Evolutionary conservation across 805 yeast genomes (phyloP).

Genomic region (Torulaspora gathmanii): DNA sequence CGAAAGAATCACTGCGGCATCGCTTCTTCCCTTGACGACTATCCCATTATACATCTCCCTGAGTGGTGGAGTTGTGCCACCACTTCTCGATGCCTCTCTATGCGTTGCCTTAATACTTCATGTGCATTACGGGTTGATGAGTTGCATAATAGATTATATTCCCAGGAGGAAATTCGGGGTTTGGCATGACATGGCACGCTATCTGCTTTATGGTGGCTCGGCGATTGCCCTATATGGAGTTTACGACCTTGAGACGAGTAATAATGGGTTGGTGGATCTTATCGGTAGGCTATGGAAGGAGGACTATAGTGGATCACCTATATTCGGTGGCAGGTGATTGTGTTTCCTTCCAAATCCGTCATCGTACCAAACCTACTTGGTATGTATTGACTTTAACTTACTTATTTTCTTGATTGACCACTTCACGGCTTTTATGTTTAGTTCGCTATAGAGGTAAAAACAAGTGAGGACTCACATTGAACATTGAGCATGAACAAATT

Average conservation of each 20-base stretch:
- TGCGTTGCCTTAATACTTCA: conserved; percentile 56
- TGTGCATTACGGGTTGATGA: conserved; percentile 64
- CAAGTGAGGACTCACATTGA: too few relatives aligned
- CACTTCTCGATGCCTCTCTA: conserved; percentile 53
- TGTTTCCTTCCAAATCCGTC: not conserved
- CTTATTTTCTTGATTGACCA: too few relatives aligned
- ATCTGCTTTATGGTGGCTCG: conserved; percentile 58
- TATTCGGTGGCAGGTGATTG: conserved; percentile 23
- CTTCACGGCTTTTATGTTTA: conserved; percentile 1
- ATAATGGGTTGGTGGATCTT: conserved; percentile 57
- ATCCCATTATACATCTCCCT: conserved; percentile 47
- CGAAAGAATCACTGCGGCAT: conserved; percentile 57
- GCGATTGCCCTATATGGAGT: conserved; percentile 65
- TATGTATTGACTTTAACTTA: too few relatives aligned
- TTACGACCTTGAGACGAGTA: conserved; percentile 61
- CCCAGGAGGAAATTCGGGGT: conserved; percentile 69
- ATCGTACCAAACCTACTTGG: not conserved
- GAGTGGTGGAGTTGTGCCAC: conserved; percentile 45
- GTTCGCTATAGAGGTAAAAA: too few relatives aligned
- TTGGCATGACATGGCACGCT: conserved; percentile 57
- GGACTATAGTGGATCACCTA: conserved; percentile 28
- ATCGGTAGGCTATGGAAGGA: conserved; percentile 38
- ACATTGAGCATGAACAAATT: too few relatives aligned
- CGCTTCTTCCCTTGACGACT: conserved; percentile 58
- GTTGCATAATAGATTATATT: conserved; percentile 75